phyloP scores from a whole-genome alignment of 2,329 filamentous ascomycete species.

The Cadophora sp. region DNA sequence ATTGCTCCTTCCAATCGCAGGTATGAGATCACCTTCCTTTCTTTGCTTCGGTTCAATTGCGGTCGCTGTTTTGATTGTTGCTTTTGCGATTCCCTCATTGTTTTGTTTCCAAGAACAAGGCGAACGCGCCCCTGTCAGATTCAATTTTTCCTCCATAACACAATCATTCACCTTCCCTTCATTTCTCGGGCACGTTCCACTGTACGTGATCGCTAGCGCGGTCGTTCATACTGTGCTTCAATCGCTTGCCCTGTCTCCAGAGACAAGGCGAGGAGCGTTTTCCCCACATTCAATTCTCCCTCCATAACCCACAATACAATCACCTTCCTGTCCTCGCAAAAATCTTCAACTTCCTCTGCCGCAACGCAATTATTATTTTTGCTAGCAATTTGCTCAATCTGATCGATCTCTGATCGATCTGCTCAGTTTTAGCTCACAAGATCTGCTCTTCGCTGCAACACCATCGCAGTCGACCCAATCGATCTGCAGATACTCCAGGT shows the following conservation, averaged over 20 bases:
- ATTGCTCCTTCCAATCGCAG: not conserved
- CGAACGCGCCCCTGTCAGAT: not conserved
- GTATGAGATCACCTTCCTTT: not conserved
- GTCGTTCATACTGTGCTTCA: not conserved
- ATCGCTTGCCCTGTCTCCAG: not conserved
- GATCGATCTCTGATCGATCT: not conserved
- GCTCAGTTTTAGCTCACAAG: not conserved
- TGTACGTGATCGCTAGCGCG: not conserved
- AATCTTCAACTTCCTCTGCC: too few relatives aligned
- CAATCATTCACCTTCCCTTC: not conserved
- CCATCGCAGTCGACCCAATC: not conserved
- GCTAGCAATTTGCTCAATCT: not conserved
- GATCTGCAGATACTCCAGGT: not conserved
- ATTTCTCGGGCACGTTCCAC: not conserved
- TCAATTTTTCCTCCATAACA: not conserved
- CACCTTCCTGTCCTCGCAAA: not conserved
- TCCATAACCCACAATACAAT: not conserved
- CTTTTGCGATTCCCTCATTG: not conserved
- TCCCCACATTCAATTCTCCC: not conserved
- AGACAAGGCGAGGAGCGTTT: not conserved
- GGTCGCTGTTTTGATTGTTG: not conserved
- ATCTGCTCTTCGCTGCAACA: not conserved
- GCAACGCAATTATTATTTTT: not conserved
- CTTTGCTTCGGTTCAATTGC: not conserved
- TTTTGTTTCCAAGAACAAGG: not conserved